Base-by-base conservation (phyloP, 306 rosid genomes). In the Prinsepia uniflora region DNA sequence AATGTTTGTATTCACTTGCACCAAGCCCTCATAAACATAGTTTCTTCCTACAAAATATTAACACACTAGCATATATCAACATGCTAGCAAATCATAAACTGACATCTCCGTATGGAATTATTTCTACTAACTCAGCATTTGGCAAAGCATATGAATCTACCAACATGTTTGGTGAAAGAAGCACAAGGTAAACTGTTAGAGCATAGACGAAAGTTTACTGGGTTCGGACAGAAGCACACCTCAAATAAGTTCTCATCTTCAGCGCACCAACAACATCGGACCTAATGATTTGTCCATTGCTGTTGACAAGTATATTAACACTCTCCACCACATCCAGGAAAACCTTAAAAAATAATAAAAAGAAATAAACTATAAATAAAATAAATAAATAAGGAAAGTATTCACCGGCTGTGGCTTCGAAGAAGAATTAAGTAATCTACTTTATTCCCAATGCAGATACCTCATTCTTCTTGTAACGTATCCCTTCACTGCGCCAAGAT, bases 261-360 rank as follows among this genome's bases (percentile, higher is more conserved):
- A 95, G 68, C 9, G 97, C 99, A 39, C 99, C 99, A 79, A 95
- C 97, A 72, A 95, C 97, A 58, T 95, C 99, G 59, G 99, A 95
- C 81, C 97, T 87, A 78, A 95, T 84, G 84, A 91, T 91, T 84
- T 95, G 97, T 45, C 99, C 99, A 74, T 91, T 95, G 88, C 96
- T 95, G 87, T 91, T 95, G 80, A 95, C 99, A 58, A 95, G 96
- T 75, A 91, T 95, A 82, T 95, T 95, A 78, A 95, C 99, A 72
- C 95, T 95, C 90, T 95, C 99, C 79, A 95, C 99, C 83, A 95
- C 99, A 89, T 95, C 99, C 90, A 95, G 82, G 86, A 95, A 95
- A 74, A 95, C 99, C 97, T 95, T 83, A 49, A 47, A 6, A 60
- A 56, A 24, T 24, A 24, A 24, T n/a, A n/a, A n/a, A n/a, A n/a